Percentiles rank a stretch among this genome's conserved stretches.
phyloP scores from a whole-genome alignment of 441 rosid genomes.

The Adansonia madagascariensis region DNA sequence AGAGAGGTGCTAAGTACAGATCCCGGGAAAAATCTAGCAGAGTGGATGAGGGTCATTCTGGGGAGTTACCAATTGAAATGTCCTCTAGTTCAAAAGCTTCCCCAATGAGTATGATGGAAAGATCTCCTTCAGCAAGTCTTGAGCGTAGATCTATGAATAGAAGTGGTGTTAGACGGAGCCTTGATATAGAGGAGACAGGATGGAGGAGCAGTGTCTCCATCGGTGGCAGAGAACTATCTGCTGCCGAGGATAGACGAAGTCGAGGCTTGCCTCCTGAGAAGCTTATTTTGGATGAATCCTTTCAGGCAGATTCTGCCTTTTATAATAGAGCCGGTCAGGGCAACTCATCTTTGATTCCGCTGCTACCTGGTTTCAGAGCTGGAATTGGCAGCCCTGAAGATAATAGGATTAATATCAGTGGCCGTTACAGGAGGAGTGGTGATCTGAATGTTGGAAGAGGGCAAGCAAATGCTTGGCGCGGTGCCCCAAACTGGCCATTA shows the following conservation, averaged over 20 bases:
- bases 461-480: conserved; percentile 91
- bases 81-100: conserved; percentile 80
- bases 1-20: conserved; percentile 66
- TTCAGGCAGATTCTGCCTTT: conserved; percentile 61
- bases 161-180: conserved; percentile 61
- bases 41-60: conserved; percentile 67
- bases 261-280: conserved; percentile 57
- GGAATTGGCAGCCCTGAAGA: conserved; percentile 77
- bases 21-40: conserved; percentile 59
- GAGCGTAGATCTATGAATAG: conserved; percentile 75
- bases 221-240: conserved; percentile 28
- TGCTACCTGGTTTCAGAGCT: conserved; percentile 63
- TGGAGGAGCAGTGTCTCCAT: conserved; percentile 57
- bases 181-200: conserved; percentile 76
- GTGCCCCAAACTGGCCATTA: conserved; percentile 82
- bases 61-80: conserved; percentile 70
- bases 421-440: conserved; percentile 67
- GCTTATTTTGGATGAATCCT: conserved; percentile 59
- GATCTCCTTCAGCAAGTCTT: conserved; percentile 76
- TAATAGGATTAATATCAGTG: conserved; percentile 48
- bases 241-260: conserved; percentile 53
- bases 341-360: conserved; percentile 61
- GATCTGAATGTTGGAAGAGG: conserved; percentile 77
- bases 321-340: conserved; percentile 58
- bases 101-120: conserved; percentile 65